Evolutionary conservation across 148 eudicot species (phyloP), one percentile per base, ranked within the genome.

Genomic region (Vaccinium corymbosum): DNA sequence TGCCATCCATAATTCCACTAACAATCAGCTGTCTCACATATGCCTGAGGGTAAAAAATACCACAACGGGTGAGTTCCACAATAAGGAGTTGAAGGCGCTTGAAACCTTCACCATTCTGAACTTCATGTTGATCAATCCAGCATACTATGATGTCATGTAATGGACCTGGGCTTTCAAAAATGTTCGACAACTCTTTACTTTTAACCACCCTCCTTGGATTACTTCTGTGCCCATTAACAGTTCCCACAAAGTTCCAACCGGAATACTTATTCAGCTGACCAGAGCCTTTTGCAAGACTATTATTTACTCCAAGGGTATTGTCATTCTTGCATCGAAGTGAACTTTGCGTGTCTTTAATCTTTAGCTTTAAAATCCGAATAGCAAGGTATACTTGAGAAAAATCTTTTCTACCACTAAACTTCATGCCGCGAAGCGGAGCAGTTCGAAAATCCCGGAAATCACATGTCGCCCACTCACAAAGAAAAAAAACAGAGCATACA

Each of bases 381-480:
- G 98, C 98, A 85, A 97, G 83, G 84, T 91, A 90, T 78, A 95
- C 83, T 85, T 92, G 94, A 78, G 99, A 94, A 89, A 91, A 90
- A 87, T 97, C 99, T 89, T 88, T 95, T 78, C 93, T 87, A 11
- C 99, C 99, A 71, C 94, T 90, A 82, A 94, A 97, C 83, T 93
- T 95, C 68, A 94, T 56, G 83, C 92, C 96, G 79, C 81, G 86
- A 82, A 88, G 87, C 14, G 89, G 93, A 77, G 87, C 88, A 80
- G 87, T 85, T 80, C 98, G 93, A 73, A 91, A 91, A 86, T 95
- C 93, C 84, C 98, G 89, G 52, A 92, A 95, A 86, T 93, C 96
- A 89, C 98, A 97, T 35, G 98, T 89, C 81, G 98, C 97, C 99
- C 99, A 97, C 88, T 97, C 99, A 80, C 98, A 97, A 84, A 97